Evolutionary conservation across 768 basidiomycete genomes (phyloP).

Genomic region (Panaeolus papilionaceus): DNA sequence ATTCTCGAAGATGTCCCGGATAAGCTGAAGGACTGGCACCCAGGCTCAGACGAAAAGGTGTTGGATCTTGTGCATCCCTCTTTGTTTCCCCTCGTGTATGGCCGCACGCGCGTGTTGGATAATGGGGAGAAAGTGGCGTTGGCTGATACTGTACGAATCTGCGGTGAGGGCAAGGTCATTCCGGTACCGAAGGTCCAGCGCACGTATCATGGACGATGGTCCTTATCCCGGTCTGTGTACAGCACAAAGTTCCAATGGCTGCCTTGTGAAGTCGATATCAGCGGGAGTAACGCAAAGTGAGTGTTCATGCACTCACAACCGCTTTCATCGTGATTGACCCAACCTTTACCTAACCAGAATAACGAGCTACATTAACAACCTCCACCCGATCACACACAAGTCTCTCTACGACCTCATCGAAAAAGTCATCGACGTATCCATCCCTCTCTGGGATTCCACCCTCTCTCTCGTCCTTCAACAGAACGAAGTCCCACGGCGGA

Average conservation of each 20-base stretch:
- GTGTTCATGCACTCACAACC: not conserved
- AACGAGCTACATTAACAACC: conserved; percentile 50
- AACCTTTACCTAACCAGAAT: conserved; percentile 26
- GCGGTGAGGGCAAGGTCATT: not conserved
- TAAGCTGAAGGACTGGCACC: conserved; percentile 49
- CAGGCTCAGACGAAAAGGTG: conserved; percentile 44
- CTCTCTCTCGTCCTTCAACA: conserved; percentile 17
- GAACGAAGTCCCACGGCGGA: not conserved
- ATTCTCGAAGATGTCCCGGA: conserved; percentile 42
- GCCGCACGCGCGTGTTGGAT: conserved; percentile 28
- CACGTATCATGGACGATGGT: not conserved
- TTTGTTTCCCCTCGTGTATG: conserved; percentile 43
- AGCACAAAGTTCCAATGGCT: conserved; percentile 35
- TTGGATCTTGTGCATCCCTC: conserved; percentile 53
- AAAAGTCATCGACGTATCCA: conserved; percentile 14
- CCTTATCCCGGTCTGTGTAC: conserved; percentile 16
- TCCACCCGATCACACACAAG: conserved; percentile 37
- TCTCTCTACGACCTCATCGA: conserved; percentile 2
- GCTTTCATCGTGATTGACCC: no score
- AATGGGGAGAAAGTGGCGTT: conserved; percentile 23
- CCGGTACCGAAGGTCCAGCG: not conserved
- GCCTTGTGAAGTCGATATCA: conserved; percentile 36
- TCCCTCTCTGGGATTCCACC: conserved; percentile 16
- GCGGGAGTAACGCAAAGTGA: conserved; percentile 29
- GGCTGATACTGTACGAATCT: conserved; percentile 27